Conservation (phyloP, 1,284 basidiomycete species). For the Hemileia vastatrix region DNA sequence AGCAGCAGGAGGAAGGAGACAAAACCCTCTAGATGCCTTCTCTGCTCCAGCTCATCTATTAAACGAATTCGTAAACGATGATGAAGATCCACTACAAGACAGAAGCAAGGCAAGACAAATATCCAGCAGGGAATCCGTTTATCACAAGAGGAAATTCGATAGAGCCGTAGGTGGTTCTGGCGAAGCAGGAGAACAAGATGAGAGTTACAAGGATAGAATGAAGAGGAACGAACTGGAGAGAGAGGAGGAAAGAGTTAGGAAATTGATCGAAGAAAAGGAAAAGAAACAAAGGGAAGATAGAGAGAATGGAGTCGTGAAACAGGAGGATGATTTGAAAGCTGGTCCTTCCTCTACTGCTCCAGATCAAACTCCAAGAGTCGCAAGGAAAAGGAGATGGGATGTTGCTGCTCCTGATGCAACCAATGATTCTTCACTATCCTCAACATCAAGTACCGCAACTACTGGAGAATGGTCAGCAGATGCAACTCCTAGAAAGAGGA, state of each 20-base stretch:
- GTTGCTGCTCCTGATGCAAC: too few relatives aligned
- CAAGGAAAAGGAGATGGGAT: constrained; percentile 41
- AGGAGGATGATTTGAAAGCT: constrained; percentile 1
- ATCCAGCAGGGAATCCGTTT: constrained; percentile 42
- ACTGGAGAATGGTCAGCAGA: constrained; percentile 19
- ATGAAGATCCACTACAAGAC: constrained; percentile 36
- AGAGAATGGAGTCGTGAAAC: constrained; percentile 16
- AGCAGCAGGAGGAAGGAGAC: background rate
- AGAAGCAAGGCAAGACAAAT: constrained; percentile 36
- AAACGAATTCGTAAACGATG: constrained; percentile 39
- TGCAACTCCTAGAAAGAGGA: constrained; percentile 67
- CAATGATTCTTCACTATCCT: constrained; percentile 17
- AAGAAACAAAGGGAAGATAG: constrained; percentile 29
- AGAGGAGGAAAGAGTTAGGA: constrained; percentile 37
- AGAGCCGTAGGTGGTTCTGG: constrained; percentile 21
- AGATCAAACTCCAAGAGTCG: constrained; percentile 32
- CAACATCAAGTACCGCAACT: constrained; percentile 1
- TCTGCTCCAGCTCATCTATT: constrained; percentile 40
- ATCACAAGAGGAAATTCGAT: constrained; percentile 39
- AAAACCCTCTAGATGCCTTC: constrained; percentile 40
- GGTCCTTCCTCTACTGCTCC: constrained; percentile 12
- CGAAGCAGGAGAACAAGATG: constrained; percentile 26
- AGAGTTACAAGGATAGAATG: constrained; percentile 41
- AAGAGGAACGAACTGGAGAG: constrained; percentile 40
- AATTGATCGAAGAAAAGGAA: constrained; percentile 34